phyloP scores from a whole-genome alignment of 495 filamentous ascomycete genomes.

The Penicillium ucsense region DNA sequence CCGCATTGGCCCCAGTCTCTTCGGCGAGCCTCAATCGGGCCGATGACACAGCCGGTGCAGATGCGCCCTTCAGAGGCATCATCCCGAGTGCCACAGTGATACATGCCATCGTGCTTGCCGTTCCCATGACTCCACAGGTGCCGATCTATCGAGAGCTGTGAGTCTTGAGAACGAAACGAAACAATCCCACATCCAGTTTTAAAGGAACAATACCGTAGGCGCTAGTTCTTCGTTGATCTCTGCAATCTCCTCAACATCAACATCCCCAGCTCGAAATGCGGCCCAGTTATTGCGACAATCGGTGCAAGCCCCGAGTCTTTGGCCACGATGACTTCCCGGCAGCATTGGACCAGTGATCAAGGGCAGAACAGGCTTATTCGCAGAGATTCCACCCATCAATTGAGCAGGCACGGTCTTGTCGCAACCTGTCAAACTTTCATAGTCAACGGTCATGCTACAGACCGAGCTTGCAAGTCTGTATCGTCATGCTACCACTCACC shows the following conservation, averaged over 20 bases:
- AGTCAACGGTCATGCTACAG: not conserved
- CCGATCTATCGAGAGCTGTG: conserved; percentile 33
- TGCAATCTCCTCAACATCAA: conserved; percentile 58
- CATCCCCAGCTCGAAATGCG: conserved; percentile 45
- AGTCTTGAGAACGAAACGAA: no score
- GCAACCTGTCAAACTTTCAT: conserved; percentile 32
- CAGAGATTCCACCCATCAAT: conserved; percentile 60
- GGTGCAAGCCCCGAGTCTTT: conserved; percentile 54
- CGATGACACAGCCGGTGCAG: conserved; percentile 56
- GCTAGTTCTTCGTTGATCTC: conserved; percentile 59
- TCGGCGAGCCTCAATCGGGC: conserved; percentile 54
- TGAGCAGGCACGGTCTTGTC: conserved; percentile 63
- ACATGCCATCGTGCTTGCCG: conserved; percentile 62
- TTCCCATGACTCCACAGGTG: conserved; percentile 63
- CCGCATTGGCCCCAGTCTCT: conserved; percentile 49
- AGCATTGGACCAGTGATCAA: conserved; percentile 60
- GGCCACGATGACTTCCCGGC: conserved; percentile 50
- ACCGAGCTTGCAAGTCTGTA: not conserved
- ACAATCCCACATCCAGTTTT: no score
- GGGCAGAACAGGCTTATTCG: conserved; percentile 56
- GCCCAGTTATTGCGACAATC: conserved; percentile 63
- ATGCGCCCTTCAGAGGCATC: conserved; percentile 52
- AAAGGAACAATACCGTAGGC: conserved; percentile 40
- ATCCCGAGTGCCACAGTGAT: conserved; percentile 52
- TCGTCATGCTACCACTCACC: conserved; percentile 25